Evolutionary conservation across 208 protist genomes (phyloP), one percentile per base, ranked within the genome.

Genomic region (Crithidia mellificae): DNA sequence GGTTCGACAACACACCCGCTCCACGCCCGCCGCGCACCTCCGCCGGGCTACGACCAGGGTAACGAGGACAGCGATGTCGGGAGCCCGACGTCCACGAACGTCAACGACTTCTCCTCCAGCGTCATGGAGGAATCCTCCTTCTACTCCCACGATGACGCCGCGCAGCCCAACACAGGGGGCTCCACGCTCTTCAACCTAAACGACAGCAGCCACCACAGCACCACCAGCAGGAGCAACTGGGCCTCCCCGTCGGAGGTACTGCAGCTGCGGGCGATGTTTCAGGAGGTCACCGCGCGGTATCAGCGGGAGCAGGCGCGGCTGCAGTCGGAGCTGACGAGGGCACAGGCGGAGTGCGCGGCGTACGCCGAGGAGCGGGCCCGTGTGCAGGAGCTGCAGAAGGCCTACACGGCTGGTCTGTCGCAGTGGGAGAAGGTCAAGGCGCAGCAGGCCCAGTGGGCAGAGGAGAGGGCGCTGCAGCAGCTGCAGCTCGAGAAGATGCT

Each of bases 181-280:
- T 51, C 58, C 12, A 43, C 27, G 2, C 29, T 41, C 11, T 58
- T 52, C 17, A 39, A 17, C 1, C 52, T 20, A 6, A 6, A 46
- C 17, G 17, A 46, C 41, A 46, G 15, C 17, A 46, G 15, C 41
- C 12, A n/a, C 41, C 12, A 5, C 17, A 46, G 14, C 36, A 41
- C 9, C 36, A 12, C 9, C 41, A 46, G 46, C 41, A 51, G 43
- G 27, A 65, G 59, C 51, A 59, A 90, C 65, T 94, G 88, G 88
- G 88, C 88, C 22, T 94, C 88, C 1, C 88, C 88, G 11, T 39
- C 67, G 19, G 88, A 94, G 67, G 78, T 94, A 44, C 74, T 84
- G 56, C 83, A 88, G 67, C 56, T 94, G 52, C 88, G 80, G 2
- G 24, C 68, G 0, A 46, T 83, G 32, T 80, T 66, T 41, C 68